Evolutionary conservation across 2,329 filamentous ascomycete species (phyloP), one percentile per base, ranked within the genome.

Genomic region (Geosmithia putterillii): DNA sequence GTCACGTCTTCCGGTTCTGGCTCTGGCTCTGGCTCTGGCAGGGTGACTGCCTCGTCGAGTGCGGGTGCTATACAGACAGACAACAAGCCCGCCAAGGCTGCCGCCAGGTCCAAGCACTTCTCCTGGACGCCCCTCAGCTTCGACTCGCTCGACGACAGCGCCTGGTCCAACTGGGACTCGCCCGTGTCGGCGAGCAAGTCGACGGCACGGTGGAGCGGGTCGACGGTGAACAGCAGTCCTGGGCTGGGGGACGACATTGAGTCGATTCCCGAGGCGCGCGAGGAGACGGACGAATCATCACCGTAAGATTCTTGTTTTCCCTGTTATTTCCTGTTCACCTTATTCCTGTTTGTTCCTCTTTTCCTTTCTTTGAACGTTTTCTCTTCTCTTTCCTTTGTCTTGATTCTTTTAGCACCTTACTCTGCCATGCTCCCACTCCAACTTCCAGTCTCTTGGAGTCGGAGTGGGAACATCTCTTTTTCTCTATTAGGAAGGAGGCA

Each of bases 151-250:
- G 71, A 80, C 48, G 71, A 80, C 48, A 74, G 70, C 50, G 76
- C 79, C 57, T 82, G 77, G 78, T 69, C 73, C 7, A 80, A 72
- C 57, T 82, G 79, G 77, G 78, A 82, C 47, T 69, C 67, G 17
- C 67, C 70, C 37, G 66, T 63, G 28, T 73, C 76, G 2, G 28
- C 10, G n/a, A 66, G 64, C 44, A 73, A 74, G 56, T 73, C 73
- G 15, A 68, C 76, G 15, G 28, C 28, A 12, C 67, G 78, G 47
- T 81, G 78, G 78, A 81, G 78, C 57, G 77, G 76, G 38, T 79
- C 72, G 46, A 79, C 74, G 9, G 66, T 74, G 45, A 63, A 63
- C 45, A 63, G 56, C 45, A 32, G 28, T 12, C 6, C 28, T 32
- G 56, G 55, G 42, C 54, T 55, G 34, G 44, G 57, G 34, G 65